phyloP scores from a whole-genome alignment of 306 rosid genomes.

The Lupinus albus region DNA sequence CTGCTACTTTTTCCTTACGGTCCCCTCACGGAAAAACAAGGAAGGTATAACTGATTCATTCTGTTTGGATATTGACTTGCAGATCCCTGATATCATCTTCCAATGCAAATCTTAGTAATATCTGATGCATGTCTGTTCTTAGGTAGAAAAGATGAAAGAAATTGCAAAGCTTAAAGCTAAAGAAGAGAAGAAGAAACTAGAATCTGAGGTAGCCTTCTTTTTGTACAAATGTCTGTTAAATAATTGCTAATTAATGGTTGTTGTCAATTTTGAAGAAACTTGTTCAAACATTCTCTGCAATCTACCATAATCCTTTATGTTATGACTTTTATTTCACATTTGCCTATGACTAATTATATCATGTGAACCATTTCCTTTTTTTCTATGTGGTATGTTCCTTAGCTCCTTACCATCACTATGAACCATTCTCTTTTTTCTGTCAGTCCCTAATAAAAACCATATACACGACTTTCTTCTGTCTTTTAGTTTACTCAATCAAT shows the following conservation, averaged over 20 bases:
- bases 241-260: slow-evolving; percentile 17
- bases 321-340: slow-evolving; percentile 5
- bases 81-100: slow-evolving; percentile 30
- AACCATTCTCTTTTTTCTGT: neutral
- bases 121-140: slow-evolving; percentile 42
- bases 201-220: slow-evolving; percentile 64
- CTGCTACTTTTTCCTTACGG: neutral
- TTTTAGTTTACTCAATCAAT: neutral
- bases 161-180: slow-evolving; percentile 79
- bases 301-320: neutral
- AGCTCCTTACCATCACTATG: slow-evolving; percentile 23
- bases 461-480: slow-evolving; percentile 6
- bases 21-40: neutral
- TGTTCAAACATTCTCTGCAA: slow-evolving; percentile 28
- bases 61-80: neutral
- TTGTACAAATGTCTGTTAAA: slow-evolving; percentile 34
- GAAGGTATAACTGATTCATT: slow-evolving; percentile 20
- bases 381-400: neutral
- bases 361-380: neutral
- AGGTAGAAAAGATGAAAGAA: slow-evolving; percentile 87
- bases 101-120: slow-evolving; percentile 21
- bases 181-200: slow-evolving; percentile 83
- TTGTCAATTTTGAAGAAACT: slow-evolving; percentile 22
- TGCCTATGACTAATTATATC: slow-evolving; percentile 16
- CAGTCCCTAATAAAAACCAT: neutral